These are phyloP conservation scores for Quercus ilex DNA, from an alignment of 306 rosid species.

Conservation along the genomic window DNA sequence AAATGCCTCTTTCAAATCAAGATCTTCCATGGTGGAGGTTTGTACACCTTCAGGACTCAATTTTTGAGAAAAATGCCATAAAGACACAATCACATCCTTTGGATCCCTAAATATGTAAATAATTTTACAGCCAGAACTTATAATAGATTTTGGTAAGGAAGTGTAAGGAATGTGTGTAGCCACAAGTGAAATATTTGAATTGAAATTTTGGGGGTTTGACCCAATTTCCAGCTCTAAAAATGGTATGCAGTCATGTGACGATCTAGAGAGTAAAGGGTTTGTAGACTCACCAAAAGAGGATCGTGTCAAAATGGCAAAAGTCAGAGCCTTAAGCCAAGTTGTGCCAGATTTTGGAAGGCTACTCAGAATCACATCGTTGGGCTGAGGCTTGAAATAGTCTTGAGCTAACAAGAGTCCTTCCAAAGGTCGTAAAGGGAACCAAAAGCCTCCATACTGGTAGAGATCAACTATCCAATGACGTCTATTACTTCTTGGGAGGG, in stretches of 20 bases:
- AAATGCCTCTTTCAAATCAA: conserved; percentile 10
- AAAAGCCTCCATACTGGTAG: not conserved
- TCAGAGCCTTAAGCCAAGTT: not conserved
- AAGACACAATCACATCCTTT: not conserved
- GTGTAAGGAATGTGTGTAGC: not conserved
- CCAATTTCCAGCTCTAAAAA: not conserved
- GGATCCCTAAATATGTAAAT: not conserved
- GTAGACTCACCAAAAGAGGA: not conserved
- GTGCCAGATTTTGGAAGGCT: not conserved
- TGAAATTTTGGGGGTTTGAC: too few species aligned
- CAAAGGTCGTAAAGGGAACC: not conserved
- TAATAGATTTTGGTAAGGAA: not conserved
- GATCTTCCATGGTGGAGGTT: too few species aligned
- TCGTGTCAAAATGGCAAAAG: not conserved
- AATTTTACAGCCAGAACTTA: not conserved
- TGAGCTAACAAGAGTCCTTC: not conserved
- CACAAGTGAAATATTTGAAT: not conserved
- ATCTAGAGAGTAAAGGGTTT: not conserved
- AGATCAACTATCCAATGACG: not conserved
- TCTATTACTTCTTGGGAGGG: not conserved
- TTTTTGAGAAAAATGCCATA: not conserved
- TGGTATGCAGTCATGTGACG: not conserved
- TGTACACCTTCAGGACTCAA: not conserved
- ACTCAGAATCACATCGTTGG: not conserved
- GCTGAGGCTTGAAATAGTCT: not conserved